Percentiles rank a stretch among this genome's conserved stretches.
phyloP scores from a whole-genome alignment of 345 rosid genomes.

The Acer campestre region DNA sequence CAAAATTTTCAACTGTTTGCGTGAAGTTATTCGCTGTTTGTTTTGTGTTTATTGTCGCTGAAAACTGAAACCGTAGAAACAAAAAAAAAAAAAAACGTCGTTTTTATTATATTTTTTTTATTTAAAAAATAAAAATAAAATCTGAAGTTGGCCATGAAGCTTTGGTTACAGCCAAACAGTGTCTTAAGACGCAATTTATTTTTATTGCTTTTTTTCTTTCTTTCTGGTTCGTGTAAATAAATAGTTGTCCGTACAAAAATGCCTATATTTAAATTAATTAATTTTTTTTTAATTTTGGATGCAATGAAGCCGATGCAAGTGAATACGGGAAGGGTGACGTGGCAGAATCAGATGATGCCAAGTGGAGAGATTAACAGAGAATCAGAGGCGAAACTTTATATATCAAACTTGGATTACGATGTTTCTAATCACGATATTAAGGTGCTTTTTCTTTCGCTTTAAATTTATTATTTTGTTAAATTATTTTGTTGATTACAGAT shows the following conservation, averaged over 20 bases:
- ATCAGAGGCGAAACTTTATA: slow-evolving; percentile 46
- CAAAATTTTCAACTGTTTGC: background rate
- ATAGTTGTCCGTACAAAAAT: background rate
- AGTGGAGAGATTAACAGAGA: slow-evolving; percentile 30
- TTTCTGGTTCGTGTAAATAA: background rate
- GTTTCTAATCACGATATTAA: slow-evolving; percentile 59
- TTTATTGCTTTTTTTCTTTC: background rate
- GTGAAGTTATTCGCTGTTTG: background rate
- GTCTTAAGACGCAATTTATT: background rate
- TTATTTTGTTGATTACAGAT: background rate
- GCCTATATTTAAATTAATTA: background rate
- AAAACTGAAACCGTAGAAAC: background rate
- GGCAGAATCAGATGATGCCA: slow-evolving; percentile 20
- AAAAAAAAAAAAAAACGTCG: background rate
- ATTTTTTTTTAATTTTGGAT: slow-evolving; percentile 2
- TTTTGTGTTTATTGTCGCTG: background rate
- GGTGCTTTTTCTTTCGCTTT: slow-evolving; percentile 28
- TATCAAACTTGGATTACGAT: slow-evolving; percentile 57
- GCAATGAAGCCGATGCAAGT: slow-evolving; percentile 33
- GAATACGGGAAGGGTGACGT: slow-evolving; percentile 20
- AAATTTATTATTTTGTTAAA: background rate
- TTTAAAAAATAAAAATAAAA: background rate
- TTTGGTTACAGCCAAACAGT: background rate
- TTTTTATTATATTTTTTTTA: too few relatives aligned
- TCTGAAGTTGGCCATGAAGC: background rate